Evolutionary conservation across 345 rosid genomes (phyloP), one percentile per base, ranked within the genome.

Genomic region (Gossypium longicalyx): DNA sequence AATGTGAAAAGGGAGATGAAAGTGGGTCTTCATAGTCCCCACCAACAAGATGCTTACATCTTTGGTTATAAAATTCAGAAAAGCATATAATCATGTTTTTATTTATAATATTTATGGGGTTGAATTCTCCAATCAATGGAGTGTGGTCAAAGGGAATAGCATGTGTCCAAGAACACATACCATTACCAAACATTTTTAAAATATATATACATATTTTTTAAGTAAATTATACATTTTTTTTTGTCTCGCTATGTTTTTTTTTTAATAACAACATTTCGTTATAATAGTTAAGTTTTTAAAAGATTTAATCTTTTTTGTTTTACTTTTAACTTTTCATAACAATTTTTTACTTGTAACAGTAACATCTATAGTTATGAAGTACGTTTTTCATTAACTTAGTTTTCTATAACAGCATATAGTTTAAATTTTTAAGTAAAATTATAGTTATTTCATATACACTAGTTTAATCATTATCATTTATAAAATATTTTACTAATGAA

Each of bases 141-240:
- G 80, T 83, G 27, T 43, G 22, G 71, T 76, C 76, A 80, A 78
- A 78, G 78, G 74, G 77, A 73, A 3, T 23, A 63, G 63, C 73
- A 80, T 74, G 80, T 75, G 79, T 61, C 63, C 25, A 67, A 74
- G 9, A 44, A 60, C 25, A 70, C 25, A 70, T 68, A 68, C 15
- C 58, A 25, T 64, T 68, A 68, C 15, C 44, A 25, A 51, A 68
- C 29, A 53, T 16, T 12, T 13, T 52, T 11, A 1, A 45, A 0
- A 29, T 3, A 29, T 29, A 2, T 47, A 47, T 47, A 47, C 38
- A 48, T 9, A 56, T 56, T 23, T 11, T 58, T 23, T 58, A 5
- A 23, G 34, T 58, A 58, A 23, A 58, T 25, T 58, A 58, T 11
- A 58, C 17, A 1, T 34, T 22, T 17, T n/a, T 56, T 57, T 23